These are phyloP conservation scores for Blastocystis sp. DNA, from an alignment of 352 stramenopile species.

Conservation along the genomic window DNA sequence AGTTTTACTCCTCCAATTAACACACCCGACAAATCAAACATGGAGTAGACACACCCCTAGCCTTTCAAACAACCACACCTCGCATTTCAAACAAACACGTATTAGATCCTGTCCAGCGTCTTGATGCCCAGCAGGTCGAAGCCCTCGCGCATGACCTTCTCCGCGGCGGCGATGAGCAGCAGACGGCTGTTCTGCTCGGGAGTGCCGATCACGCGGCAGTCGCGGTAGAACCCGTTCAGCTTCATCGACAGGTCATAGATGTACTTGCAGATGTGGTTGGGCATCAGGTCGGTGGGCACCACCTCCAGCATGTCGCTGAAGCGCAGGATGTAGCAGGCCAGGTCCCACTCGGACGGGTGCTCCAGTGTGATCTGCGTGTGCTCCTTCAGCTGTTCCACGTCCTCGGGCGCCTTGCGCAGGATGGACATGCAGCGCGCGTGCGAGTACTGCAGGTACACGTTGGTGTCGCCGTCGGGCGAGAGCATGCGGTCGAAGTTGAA, in stretches of 20 bases:
- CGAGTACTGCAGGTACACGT: conserved; percentile 97
- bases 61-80: background rate
- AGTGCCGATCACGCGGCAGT: conserved; percentile 90
- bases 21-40: conserved; percentile 1
- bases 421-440: conserved; percentile 95
- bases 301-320: conserved; percentile 89
- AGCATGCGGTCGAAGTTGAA: conserved; percentile 99
- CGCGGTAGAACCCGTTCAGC: conserved; percentile 94
- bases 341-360: conserved; percentile 80
- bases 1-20: background rate
- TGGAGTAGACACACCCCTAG: background rate
- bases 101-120: conserved; percentile 88
- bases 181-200: conserved; percentile 90
- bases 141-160: conserved; percentile 88
- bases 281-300: conserved; percentile 89
- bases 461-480: conserved; percentile 95
- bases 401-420: conserved; percentile 82
- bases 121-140: conserved; percentile 88
- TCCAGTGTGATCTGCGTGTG: conserved; percentile 73
- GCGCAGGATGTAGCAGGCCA: conserved; percentile 79
- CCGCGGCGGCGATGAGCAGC: conserved; percentile 89
- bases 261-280: conserved; percentile 95
- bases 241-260: conserved; percentile 92
- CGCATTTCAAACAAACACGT: conserved; percentile 6
- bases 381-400: conserved; percentile 73